phyloP scores from a whole-genome alignment of 352 stramenopile species.

The Phytopythium delawarense region DNA sequence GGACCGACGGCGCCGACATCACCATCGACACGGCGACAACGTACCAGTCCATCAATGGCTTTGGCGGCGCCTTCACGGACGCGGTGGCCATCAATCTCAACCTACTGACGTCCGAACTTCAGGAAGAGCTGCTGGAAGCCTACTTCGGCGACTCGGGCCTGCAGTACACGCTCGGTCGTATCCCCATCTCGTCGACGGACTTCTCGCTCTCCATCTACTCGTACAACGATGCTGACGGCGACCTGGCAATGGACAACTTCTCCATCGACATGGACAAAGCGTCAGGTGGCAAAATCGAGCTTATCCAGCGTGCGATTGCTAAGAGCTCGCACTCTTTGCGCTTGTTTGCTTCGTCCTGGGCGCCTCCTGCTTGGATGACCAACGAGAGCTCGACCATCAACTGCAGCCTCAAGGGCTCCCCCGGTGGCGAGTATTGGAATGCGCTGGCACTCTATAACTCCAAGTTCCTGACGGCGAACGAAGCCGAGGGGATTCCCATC shows the following conservation, averaged over 20 bases:
- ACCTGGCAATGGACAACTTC: constrained; percentile 82
- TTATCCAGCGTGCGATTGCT: constrained; percentile 56
- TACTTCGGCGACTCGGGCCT: constrained; percentile 76
- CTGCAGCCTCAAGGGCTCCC: constrained; percentile 44
- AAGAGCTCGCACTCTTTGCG: constrained; percentile 38
- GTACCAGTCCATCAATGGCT: constrained; percentile 84
- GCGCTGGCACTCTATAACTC: constrained; percentile 81
- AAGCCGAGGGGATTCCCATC: constrained; percentile 62
- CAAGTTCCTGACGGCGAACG: constrained; percentile 84
- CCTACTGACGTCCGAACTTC: constrained; percentile 43
- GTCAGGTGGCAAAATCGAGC: constrained; percentile 54
- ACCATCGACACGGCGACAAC: constrained; percentile 40
- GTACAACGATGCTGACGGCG: constrained; percentile 75
- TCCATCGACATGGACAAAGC: constrained; percentile 77
- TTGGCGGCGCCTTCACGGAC: constrained; percentile 91
- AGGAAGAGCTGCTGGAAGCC: constrained; percentile 65
- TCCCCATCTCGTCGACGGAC: constrained; percentile 84
- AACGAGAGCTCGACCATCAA: constrained; percentile 58
- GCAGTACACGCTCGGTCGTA: constrained; percentile 77
- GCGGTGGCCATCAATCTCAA: constrained; percentile 76
- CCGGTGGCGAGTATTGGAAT: constrained; percentile 50
- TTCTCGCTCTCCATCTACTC: constrained; percentile 87
- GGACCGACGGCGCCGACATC: constrained; percentile 27
- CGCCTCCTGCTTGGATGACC: constrained; percentile 86
- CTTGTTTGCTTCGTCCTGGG: constrained; percentile 80